Base-by-base conservation (phyloP, 108 stramenopile genomes). In the Heterococcus sp. region DNA sequence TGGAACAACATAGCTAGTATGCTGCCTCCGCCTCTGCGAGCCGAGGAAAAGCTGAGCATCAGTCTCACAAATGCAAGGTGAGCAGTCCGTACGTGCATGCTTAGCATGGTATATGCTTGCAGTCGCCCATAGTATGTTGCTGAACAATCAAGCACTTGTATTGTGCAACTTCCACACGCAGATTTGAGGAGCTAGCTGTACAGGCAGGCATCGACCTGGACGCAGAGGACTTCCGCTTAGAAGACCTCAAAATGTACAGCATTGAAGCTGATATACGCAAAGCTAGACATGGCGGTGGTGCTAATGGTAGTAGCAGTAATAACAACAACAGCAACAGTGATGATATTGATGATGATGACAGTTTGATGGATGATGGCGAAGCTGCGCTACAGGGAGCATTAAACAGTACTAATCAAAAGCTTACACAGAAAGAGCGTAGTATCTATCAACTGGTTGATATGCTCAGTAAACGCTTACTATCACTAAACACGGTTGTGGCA, bases 391-490 rank as follows among this genome's bases (percentile, higher is more conserved):
- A n/a, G n/a, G n/a, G n/a, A n/a, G n/a, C 71, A 36, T 31, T 65
- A 0, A 72, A 63, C 38, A 31, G 37, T 26, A 37, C 38, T 36
- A 79, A 73, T 32, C 65, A 72, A 39, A 81, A 81, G 72, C 79
- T 81, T 8, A 72, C 65, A 14, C 79, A 81, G 39, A 81, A 81
- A 66, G 79, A 81, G 72, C 68, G 79, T 35, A 81, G 79, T 39
- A 73, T 81, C 26, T 21, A 72, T 27, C 79, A 81, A 34, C 72
- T 81, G 79, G 79, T 81, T 71, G 79, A 66, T 34, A 65, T 70
- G 1, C 38, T 81, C 32, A 40, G 69, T 65, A 72, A 81, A 2
- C 72, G 79, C 72, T 64, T 81, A 3, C 72, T 65, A 33, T 38
- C 63, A 33, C 79, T 81, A 32, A 81, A 81, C 58, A 72, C 79